Percentiles rank a stretch among this genome's conserved stretches.
These are phyloP conservation scores for Boletus subcaerulescens DNA, from an alignment of 768 basidiomycete genomes.

Conservation along the genomic window DNA sequence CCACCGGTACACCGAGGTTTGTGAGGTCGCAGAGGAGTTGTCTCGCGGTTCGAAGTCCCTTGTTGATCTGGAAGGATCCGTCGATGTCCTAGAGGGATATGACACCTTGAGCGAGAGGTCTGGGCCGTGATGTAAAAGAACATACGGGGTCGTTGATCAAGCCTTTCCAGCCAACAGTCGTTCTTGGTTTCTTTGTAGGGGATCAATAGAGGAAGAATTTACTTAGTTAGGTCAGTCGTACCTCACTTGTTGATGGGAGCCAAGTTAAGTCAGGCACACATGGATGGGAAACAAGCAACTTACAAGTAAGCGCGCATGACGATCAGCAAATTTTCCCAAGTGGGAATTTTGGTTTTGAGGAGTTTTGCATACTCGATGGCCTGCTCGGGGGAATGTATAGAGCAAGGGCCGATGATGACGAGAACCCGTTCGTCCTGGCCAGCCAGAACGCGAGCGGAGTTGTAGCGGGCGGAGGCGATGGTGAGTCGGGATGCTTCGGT, in stretches of 20 bases:
- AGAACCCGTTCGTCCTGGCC: slow-evolving; percentile 84
- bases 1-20: slow-evolving; percentile 85
- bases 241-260: slow-evolving; percentile 37
- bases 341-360: slow-evolving; percentile 62
- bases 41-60: slow-evolving; percentile 85
- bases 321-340: slow-evolving; percentile 78
- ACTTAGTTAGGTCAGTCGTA: slow-evolving; percentile 6
- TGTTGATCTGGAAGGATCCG: slow-evolving; percentile 94
- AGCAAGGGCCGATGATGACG: slow-evolving; percentile 94
- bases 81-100: slow-evolving; percentile 60
- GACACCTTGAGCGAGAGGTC: not conserved
- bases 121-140: not conserved
- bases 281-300: slow-evolving; percentile 34
- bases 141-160: slow-evolving; percentile 80
- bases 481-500: slow-evolving; percentile 63
- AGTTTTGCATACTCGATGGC: slow-evolving; percentile 80
- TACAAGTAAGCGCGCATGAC: slow-evolving; percentile 98
- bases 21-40: slow-evolving; percentile 92
- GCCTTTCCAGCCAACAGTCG: slow-evolving; percentile 98
- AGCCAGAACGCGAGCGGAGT: slow-evolving; percentile 73
- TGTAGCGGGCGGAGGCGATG: slow-evolving; percentile 76
- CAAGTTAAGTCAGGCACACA: slow-evolving; percentile 35
- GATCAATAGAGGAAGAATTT: slow-evolving; percentile 6
- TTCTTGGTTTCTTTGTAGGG: slow-evolving; percentile 77
- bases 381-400: slow-evolving; percentile 86